phyloP scores from a whole-genome alignment of 2,329 filamentous ascomycete species.

The Aplosporella prunicola region DNA sequence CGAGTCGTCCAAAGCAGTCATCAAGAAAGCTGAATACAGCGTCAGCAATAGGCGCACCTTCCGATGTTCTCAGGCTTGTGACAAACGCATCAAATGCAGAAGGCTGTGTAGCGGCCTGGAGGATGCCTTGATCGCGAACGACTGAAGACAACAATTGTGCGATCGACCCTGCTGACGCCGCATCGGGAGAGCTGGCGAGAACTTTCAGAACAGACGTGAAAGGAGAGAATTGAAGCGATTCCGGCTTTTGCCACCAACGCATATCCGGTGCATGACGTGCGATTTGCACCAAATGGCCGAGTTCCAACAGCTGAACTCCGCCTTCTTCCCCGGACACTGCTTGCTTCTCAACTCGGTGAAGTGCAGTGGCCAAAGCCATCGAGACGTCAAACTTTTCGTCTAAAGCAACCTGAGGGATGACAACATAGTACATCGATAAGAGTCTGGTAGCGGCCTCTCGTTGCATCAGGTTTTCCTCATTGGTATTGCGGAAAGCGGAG shows the following conservation, averaged over 20 bases:
- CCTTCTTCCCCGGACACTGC: conserved; percentile 34
- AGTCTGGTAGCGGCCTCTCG: conserved; percentile 70
- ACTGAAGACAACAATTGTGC: conserved; percentile 51
- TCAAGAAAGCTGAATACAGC: conserved; percentile 64
- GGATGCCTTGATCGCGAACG: conserved; percentile 56
- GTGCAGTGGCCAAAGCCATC: conserved; percentile 57
- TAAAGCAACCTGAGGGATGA: conserved; percentile 68
- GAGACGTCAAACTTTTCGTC: conserved; percentile 86
- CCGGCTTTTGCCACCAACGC: conserved; percentile 77
- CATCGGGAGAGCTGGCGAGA: conserved; percentile 40
- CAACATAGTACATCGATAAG: conserved; percentile 74
- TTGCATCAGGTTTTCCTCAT: conserved; percentile 58
- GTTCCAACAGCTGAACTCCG: conserved; percentile 58
- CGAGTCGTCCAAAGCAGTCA: conserved; percentile 69
- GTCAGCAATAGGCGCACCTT: conserved; percentile 35
- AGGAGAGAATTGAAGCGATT: conserved; percentile 55
- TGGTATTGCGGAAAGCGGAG: conserved; percentile 59
- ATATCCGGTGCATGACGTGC: conserved; percentile 73
- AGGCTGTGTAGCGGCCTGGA: conserved; percentile 39
- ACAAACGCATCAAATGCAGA: conserved; percentile 36
- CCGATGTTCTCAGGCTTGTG: conserved; percentile 30
- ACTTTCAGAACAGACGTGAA: conserved; percentile 62
- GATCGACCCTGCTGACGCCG: conserved; percentile 43
- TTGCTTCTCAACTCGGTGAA: conserved; percentile 49
- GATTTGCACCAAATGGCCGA: conserved; percentile 73